Percentiles rank a stretch among this genome's conserved stretches.
These are phyloP conservation scores for Penicillium waksmanii DNA, from an alignment of 495 filamentous ascomycete genomes.

Conservation along the genomic window DNA sequence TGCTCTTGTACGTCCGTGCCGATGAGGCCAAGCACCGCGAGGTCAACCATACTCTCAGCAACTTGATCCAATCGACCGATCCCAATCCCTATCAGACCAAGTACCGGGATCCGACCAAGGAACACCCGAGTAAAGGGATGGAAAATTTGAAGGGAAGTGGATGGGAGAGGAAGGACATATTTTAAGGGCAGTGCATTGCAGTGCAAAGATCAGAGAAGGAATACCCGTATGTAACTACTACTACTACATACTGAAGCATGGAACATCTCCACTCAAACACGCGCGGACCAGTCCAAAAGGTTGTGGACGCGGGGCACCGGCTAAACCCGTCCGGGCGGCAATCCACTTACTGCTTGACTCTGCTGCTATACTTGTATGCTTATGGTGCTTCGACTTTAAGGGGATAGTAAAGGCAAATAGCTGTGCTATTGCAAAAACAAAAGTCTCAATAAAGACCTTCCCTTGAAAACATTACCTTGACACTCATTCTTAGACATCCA, in stretches of 20 bases:
- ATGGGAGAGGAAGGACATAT: conserved; percentile 82
- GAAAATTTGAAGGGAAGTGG: conserved; percentile 68
- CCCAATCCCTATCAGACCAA: conserved; percentile 86
- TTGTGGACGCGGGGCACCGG: conserved; percentile 21
- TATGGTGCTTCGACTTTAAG: too few species aligned
- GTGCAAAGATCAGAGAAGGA: background rate
- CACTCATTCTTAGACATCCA: background rate
- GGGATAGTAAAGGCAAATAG: background rate
- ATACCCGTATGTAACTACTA: too few species aligned
- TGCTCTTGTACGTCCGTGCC: conserved; percentile 85
- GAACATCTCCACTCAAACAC: conserved; percentile 1
- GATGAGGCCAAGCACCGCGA: conserved; percentile 98
- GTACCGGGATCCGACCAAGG: conserved; percentile 66
- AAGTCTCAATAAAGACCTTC: too few species aligned
- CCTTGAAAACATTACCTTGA: background rate
- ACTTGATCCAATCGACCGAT: conserved; percentile 78
- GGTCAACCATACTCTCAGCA: conserved; percentile 93
- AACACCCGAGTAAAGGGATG: conserved; percentile 72
- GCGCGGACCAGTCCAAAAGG: background rate
- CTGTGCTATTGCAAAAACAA: too few species aligned
- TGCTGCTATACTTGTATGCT: background rate
- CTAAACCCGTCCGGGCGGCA: conserved; percentile 22
- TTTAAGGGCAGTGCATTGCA: conserved; percentile 1
- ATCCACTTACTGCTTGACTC: conserved; percentile 7
- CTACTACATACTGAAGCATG: background rate